Base-by-base conservation (phyloP, 805 yeast species). In the Jamesozyma lodderae region DNA sequence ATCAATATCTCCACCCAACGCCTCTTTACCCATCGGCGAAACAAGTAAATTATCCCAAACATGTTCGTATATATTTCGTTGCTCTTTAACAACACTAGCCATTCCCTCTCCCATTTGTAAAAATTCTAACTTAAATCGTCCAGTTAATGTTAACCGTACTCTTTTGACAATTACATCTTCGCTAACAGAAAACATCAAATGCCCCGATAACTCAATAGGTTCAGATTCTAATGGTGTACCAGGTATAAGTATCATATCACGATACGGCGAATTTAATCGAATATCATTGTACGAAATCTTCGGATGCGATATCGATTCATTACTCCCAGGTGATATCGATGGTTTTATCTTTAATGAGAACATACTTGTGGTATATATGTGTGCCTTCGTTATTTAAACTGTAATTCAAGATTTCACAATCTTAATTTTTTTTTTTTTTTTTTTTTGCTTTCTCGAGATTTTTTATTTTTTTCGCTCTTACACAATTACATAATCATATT, bases 171-270 rank as follows among this genome's bases (percentile, higher is more conserved):
- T 53, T 21, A 82, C 57, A 4, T 87, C 78, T 36, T 85, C 94
- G 10, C 72, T 70, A 2, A 84, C 69, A 0, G 86, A 71, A 30
- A 90, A 62, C 0, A 81, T 82, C 15, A 90, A 70, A 22, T 73
- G 75, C 2, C 97, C 98, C 0, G 77, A 60, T 26, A 92, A 60
- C n/a, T 79, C 67, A 2, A 73, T 79, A 2, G 94, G 77, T 0
- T 84, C 73, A 0, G 94, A 85, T 40, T 82, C 92, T 32, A 72
- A 69, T 16, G 79, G 80, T 1, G 81, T 61, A 3, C 96, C 96
- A 41, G 82, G 74, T 23, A 92, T 64, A 1, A 90, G 68, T 2
- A 88, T 60, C 15, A 87, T 79, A 57, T 88, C 87, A 34, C 64
- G 59, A 41, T 63, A 63, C 0, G 64, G 57, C 1, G 69, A 54